Evolutionary conservation across 2,329 filamentous ascomycete species (phyloP), one percentile per base, ranked within the genome.

Genomic region (Talaromyces sp.): DNA sequence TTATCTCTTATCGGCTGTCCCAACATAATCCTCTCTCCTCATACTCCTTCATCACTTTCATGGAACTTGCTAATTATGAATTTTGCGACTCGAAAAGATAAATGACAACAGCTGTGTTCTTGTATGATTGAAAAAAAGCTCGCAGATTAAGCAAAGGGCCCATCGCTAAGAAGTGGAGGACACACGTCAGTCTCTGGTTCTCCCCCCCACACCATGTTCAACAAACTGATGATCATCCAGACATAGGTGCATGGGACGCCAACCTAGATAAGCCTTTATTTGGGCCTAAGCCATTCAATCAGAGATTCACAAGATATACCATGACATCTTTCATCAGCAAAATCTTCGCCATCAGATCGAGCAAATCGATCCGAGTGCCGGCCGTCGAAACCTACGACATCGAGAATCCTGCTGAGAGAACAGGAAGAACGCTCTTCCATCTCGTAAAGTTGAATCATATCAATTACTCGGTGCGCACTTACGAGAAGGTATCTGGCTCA

Each of bases 371-470:
- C 65, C 73, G 81, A 52, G 68, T 97, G 6, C 82, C 89, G 8
- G 81, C 89, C 0, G 88, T 93, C 61, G 81, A 90, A 66, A 82
- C 91, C 63, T 87, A 96, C 76, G 85, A 90, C 74, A 84, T 96
- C 69, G 93, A 98, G 78, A 89, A 88, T 5, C 83, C 87, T 55
- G 83, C 87, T 8, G 92, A 96, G 72, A 93, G 91, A 75, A 83
- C 90, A 62, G 87, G 89, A 18, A 83, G 93, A 65, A 91, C 91
- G 21, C 82, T 99, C 65, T 97, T 96, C 79, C 92, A 98, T 77
- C 81, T 99, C 14, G 76, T 99, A 65, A 91, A 90, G 75, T 88
- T 93, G 59, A 98, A 98, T 74, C 95, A 99, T 78, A 88, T 88
- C 68, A 96, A 95, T 73, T 86, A 96, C 76, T 86, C 92, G 35